phyloP scores from a whole-genome alignment of 2,329 filamentous ascomycete genomes.

The Colletotrichum navitas region DNA sequence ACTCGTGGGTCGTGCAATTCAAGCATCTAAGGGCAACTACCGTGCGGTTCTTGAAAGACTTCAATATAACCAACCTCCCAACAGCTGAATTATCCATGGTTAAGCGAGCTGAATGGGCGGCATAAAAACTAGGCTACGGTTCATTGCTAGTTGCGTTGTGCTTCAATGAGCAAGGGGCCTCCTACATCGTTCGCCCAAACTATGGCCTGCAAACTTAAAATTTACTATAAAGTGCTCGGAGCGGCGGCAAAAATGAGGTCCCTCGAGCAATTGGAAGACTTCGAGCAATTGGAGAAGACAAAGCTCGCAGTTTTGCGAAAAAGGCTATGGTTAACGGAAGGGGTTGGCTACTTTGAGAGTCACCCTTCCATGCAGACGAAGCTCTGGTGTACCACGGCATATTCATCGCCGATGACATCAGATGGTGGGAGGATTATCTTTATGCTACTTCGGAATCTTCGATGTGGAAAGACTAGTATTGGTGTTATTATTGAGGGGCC shows the following conservation, averaged over 20 bases:
- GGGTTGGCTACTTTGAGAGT: not conserved
- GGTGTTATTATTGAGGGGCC: not conserved
- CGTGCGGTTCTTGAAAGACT: conserved; percentile 34
- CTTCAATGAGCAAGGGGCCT: not conserved
- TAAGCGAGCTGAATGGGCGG: conserved; percentile 3
- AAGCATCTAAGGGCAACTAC: conserved; percentile 55
- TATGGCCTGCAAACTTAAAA: not conserved
- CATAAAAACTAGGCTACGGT: not conserved
- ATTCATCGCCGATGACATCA: not conserved
- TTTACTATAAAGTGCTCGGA: not conserved
- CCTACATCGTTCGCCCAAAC: not conserved
- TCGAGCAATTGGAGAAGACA: not conserved
- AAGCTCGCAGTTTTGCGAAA: not conserved
- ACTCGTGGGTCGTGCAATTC: conserved; percentile 56
- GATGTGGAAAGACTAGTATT: not conserved
- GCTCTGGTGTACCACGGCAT: not conserved
- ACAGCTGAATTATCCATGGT: conserved; percentile 1
- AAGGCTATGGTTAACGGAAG: not conserved
- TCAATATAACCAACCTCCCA: conserved; percentile 28
- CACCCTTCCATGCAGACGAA: not conserved
- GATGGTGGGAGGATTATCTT: not conserved
- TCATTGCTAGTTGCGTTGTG: not conserved
- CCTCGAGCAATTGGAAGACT: not conserved
- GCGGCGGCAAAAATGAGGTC: too few species aligned
- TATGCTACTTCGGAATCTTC: not conserved